phyloP scores from a whole-genome alignment of 2,329 filamentous ascomycete genomes.

The Sclerotinia borealis region DNA sequence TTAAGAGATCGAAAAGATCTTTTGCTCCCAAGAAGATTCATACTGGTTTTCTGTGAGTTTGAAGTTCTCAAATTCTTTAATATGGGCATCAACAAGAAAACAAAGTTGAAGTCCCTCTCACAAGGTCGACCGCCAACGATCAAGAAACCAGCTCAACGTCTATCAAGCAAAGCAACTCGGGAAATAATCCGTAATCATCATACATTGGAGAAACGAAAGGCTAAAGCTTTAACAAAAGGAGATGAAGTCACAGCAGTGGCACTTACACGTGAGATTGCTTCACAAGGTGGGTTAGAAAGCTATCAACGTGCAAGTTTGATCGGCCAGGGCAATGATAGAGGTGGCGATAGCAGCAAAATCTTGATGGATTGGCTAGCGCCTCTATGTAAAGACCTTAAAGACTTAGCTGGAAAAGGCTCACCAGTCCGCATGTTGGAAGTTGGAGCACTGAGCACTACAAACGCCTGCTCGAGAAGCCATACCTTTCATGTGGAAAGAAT shows the following conservation, averaged over 20 bases:
- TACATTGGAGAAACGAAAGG: conserved; percentile 55
- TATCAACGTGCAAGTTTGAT: conserved; percentile 66
- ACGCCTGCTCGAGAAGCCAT: conserved; percentile 71
- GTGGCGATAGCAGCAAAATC: conserved; percentile 60
- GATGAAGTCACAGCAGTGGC: conserved; percentile 43
- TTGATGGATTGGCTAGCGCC: conserved; percentile 57
- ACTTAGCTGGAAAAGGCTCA: conserved; percentile 18
- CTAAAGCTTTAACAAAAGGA: conserved; percentile 49
- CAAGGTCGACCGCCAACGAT: conserved; percentile 49
- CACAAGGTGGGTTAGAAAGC: conserved; percentile 53
- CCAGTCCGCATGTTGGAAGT: conserved; percentile 73
- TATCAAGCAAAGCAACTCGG: conserved; percentile 59
- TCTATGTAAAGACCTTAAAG: conserved; percentile 26
- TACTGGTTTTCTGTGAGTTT: background rate
- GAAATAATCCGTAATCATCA: conserved; percentile 61
- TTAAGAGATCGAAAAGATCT: background rate
- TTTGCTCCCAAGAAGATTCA: background rate
- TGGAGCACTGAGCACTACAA: conserved; percentile 76
- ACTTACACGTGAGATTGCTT: conserved; percentile 48
- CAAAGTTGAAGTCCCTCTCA: conserved; percentile 42
- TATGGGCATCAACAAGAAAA: conserved; percentile 42
- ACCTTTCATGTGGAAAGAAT: conserved; percentile 74
- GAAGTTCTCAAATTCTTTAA: conserved; percentile 3
- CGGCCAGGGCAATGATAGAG: conserved; percentile 58
- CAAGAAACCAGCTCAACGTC: conserved; percentile 45